Percentiles rank a stretch among this genome's conserved stretches.
phyloP scores from a whole-genome alignment of 352 stramenopile species.

The Thraustochytrium sp. region DNA sequence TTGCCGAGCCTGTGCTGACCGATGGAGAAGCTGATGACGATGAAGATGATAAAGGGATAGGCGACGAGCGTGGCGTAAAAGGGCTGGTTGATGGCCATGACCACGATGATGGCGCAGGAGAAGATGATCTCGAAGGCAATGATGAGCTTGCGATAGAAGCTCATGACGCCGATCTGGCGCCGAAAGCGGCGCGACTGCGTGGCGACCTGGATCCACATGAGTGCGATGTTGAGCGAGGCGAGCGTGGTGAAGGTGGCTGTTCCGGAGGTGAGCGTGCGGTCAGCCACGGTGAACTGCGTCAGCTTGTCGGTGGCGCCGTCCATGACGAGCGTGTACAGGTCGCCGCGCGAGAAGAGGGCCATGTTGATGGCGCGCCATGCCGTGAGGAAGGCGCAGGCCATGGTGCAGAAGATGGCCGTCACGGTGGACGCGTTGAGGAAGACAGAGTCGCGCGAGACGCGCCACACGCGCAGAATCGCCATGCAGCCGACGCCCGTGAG shows the following conservation, averaged over 20 bases:
- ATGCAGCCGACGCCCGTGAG: not conserved
- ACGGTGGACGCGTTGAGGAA: constrained; percentile 11
- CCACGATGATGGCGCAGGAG: not conserved
- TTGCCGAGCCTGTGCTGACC: constrained; percentile 21
- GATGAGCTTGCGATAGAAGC: not conserved
- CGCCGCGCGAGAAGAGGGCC: not conserved
- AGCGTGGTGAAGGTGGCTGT: not conserved
- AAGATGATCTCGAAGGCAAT: not conserved
- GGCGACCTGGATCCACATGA: not conserved
- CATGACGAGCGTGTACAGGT: not conserved
- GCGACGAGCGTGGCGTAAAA: not conserved
- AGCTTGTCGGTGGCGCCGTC: not conserved
- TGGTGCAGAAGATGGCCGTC: constrained; percentile 2
- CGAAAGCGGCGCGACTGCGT: not conserved
- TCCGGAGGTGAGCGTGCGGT: not conserved
- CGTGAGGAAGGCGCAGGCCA: not conserved
- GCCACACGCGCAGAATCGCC: not conserved
- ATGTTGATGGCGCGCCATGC: constrained; percentile 5
- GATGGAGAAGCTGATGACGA: not conserved
- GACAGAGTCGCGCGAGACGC: not conserved
- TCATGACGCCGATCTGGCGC: not conserved
- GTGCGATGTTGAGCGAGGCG: not conserved
- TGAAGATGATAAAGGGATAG: constrained; percentile 14
- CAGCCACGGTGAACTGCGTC: not conserved
- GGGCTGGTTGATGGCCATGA: constrained; percentile 10